Conservation (phyloP, 306 rosid genomes). For the Quercus bicolor region DNA sequence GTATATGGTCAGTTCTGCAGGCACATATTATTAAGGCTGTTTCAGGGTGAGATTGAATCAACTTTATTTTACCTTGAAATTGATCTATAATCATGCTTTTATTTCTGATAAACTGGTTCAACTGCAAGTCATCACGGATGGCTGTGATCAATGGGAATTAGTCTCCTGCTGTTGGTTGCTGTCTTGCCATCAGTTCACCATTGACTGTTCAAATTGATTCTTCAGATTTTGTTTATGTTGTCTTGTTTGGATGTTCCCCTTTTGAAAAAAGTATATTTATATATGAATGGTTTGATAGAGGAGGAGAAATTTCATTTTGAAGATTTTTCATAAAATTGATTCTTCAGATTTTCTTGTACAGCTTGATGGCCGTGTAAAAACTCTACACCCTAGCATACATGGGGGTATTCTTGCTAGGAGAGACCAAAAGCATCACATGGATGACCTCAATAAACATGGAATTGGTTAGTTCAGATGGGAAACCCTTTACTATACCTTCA, state of each 20-base stretch:
- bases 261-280: background rate
- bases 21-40: background rate
- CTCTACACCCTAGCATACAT: constrained; percentile 85
- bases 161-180: background rate
- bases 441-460: constrained; percentile 74
- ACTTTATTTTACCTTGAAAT: background rate
- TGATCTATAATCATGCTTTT: background rate
- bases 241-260: background rate
- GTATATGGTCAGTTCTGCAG: background rate
- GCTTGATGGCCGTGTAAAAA: constrained; percentile 98
- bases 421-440: constrained; percentile 81
- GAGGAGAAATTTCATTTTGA: background rate
- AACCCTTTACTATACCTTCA: background rate
- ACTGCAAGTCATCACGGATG: background rate
- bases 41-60: background rate
- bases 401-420: constrained; percentile 98
- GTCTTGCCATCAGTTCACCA: background rate
- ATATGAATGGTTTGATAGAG: background rate
- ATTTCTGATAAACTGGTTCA: background rate
- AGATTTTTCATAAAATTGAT: constrained; percentile 5
- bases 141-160: background rate
- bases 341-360: constrained; percentile 30
- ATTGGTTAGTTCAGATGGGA: constrained; percentile 55
- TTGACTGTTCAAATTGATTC: background rate
- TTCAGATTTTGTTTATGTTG: background rate